phyloP scores from a whole-genome alignment of 805 yeast species.

The Candida pseudofarinosa region DNA sequence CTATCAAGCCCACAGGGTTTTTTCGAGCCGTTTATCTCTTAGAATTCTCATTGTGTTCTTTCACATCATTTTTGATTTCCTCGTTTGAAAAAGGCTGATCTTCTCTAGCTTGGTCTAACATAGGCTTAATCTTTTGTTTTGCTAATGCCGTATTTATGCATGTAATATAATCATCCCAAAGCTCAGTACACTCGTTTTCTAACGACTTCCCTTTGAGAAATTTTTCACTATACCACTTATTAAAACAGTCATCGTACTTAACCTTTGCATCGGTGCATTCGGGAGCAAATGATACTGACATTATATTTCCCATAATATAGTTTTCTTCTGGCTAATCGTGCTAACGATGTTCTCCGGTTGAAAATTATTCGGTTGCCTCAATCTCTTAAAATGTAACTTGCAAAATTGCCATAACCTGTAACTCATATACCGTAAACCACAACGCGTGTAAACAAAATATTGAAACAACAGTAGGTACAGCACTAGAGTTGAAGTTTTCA shows the following conservation, averaged over 20 bases:
- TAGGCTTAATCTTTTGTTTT: conserved; percentile 72
- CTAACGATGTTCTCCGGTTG: neutral
- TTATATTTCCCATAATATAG: conserved; percentile 36
- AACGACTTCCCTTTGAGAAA: conserved; percentile 52
- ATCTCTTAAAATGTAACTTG: too few species aligned
- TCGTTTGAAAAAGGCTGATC: conserved; percentile 71
- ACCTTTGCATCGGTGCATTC: conserved; percentile 88
- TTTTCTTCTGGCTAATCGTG: neutral
- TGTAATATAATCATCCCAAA: conserved; percentile 85
- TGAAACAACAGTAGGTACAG: neutral
- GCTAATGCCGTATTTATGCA: conserved; percentile 74
- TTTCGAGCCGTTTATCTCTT: too few species aligned
- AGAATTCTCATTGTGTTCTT: neutral
- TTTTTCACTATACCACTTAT: conserved; percentile 91
- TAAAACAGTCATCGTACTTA: conserved; percentile 89
- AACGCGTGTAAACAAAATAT: neutral
- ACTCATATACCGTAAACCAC: neutral
- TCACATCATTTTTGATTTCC: conserved; percentile 23
- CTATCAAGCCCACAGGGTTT: too few species aligned
- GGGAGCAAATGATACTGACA: conserved; percentile 84
- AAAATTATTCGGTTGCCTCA: neutral
- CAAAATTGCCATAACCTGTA: too few species aligned
- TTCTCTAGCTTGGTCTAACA: conserved; percentile 82
- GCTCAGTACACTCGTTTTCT: conserved; percentile 84
- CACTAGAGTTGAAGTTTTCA: neutral